These are phyloP conservation scores for Cutaneotrichosporon daszewskae DNA, from an alignment of 1,284 basidiomycete species.

Conservation along the genomic window DNA sequence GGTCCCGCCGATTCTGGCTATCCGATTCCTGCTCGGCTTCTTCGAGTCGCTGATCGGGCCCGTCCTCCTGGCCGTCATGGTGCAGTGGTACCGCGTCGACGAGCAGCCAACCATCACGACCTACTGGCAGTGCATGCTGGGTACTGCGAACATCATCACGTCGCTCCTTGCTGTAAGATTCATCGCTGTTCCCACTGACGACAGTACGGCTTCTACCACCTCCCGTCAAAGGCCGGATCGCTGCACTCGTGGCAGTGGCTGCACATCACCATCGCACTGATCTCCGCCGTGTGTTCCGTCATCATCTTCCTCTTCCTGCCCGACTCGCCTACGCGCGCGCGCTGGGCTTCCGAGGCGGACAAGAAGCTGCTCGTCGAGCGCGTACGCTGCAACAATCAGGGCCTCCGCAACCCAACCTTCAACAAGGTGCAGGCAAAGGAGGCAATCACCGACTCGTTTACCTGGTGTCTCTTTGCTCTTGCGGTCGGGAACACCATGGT, in stretches of 20 bases:
- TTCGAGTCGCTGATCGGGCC: constrained; percentile 15
- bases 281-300: constrained; percentile 11
- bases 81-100: constrained; percentile 23
- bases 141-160: constrained; percentile 3
- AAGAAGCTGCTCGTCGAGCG: constrained; percentile 31
- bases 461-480: constrained; percentile 27
- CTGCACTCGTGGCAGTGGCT: constrained; percentile 34
- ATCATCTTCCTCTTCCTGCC: constrained; percentile 28
- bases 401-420: constrained; percentile 27
- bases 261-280: constrained; percentile 19
- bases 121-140: constrained; percentile 14
- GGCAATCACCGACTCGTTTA: constrained; percentile 26
- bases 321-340: constrained; percentile 27
- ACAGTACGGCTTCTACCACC: constrained; percentile 3
- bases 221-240: neutral
- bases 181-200: no score
- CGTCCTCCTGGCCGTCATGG: constrained; percentile 20
- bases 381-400: constrained; percentile 35
- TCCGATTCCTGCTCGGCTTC: constrained; percentile 20
- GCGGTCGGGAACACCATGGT: constrained; percentile 25
- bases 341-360: constrained; percentile 27
- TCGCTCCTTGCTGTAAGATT: constrained; percentile 3
- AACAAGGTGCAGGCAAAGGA: constrained; percentile 26
- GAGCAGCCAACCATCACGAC: constrained; percentile 19
- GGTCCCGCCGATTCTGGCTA: constrained; percentile 53